Evolutionary conservation across 2,329 filamentous ascomycete species (phyloP).

Genomic region (Huntiella omanensis): DNA sequence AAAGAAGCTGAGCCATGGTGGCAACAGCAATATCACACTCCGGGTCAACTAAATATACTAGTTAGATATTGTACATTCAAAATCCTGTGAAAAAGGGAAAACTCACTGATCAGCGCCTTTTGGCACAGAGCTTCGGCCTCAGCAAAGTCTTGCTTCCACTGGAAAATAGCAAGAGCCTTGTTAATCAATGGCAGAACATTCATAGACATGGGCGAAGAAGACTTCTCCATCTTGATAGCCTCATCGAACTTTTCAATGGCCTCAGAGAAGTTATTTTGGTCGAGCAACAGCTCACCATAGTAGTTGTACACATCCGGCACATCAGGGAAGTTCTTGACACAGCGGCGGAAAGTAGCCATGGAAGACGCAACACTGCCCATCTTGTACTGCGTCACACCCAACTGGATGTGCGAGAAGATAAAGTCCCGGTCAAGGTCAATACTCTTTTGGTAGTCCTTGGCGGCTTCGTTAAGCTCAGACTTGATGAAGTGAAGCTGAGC

Average conservation of each 20-base stretch:
- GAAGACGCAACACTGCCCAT: constrained; percentile 95
- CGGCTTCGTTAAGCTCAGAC: constrained; percentile 76
- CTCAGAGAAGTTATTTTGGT: constrained; percentile 89
- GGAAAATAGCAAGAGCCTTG: constrained; percentile 91
- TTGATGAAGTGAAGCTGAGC: constrained; percentile 98
- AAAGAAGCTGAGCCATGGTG: constrained; percentile 91
- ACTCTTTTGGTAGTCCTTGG: constrained; percentile 98
- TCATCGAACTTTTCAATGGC: constrained; percentile 96
- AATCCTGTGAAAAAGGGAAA: no score
- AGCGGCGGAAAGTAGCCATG: constrained; percentile 94
- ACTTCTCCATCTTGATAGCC: constrained; percentile 97
- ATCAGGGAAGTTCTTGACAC: constrained; percentile 95
- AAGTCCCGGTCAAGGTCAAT: constrained; percentile 92
- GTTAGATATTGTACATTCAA: background rate
- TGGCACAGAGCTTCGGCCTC: constrained; percentile 94
- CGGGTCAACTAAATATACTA: constrained; percentile 53
- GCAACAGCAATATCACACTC: constrained; percentile 98
- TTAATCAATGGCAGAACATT: constrained; percentile 96
- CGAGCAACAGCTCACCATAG: constrained; percentile 89
- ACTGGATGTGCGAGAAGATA: constrained; percentile 98
- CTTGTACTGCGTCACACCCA: constrained; percentile 98
- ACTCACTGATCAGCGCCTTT: constrained; percentile 86
- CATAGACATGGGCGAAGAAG: constrained; percentile 83
- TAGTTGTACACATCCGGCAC: constrained; percentile 99
- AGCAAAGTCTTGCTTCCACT: constrained; percentile 92